Base-by-base conservation (phyloP, 768 basidiomycete genomes). In the Russula sp. region DNA sequence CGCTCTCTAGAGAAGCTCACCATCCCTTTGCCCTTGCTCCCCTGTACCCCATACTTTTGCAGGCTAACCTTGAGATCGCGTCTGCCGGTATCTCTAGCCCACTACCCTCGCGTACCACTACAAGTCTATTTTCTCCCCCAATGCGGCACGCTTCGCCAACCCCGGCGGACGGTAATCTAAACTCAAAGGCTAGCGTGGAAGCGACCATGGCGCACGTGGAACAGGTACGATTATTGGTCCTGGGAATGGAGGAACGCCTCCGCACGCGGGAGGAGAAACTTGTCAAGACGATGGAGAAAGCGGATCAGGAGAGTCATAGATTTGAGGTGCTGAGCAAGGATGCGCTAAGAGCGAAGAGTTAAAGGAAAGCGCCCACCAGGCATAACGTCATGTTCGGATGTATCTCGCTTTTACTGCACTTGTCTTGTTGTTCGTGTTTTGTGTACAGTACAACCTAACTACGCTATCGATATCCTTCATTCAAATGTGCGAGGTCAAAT, bases 201-300 rank as follows among this genome's bases (percentile, higher is more conserved):
- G 79, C 79, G 3, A 78, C 82, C 3, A 71, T 82, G 5, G 81
- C 84, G 3, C 84, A 88, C 62, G 79, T 90, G 34, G 88, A 90
- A 68, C 84, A 89, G 64, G 79, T 90, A 5, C 81, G 86, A 40
- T 73, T 87, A 65, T 75, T 90, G 24, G 81, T 91, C 20, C 75
- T 90, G 18, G 89, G 89, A 0, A 89, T 91, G 85, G 87, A 90
- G 63, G 84, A 90, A 69, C 80, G 87, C 61, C 76, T 89, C 64
- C 81, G 87, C 63, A 74, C 74, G 18, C 80, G 87, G 38, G 85
- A 90, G 67, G 83, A 83, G 46, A 84, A 83, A 72, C 74, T 91
- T 28, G 69, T 75, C 14, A 85, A 86, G 71, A 82, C 79, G 30
- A 76, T 89, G 20, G 81, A 83, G 70, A 78, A 78, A 28, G 89